Conservation (phyloP, 495 filamentous ascomycete species). For the Annulohypoxylon moriforme region DNA sequence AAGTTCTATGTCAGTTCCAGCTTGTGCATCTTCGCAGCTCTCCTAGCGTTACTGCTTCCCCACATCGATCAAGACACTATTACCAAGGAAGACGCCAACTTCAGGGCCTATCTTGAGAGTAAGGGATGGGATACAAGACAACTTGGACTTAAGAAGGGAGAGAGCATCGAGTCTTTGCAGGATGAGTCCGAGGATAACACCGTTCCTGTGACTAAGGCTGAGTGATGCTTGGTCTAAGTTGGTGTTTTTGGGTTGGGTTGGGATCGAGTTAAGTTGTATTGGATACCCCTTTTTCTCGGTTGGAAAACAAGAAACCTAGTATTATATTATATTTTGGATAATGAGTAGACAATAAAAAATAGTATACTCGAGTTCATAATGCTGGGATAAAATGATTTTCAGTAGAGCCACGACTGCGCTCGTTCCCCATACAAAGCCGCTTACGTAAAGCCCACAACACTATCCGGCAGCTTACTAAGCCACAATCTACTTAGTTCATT, state of each 20-base stretch:
- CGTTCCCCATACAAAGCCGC: not conserved
- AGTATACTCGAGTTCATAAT: not conserved
- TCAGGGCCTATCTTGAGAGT: conserved; percentile 72
- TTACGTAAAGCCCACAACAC: too few species aligned
- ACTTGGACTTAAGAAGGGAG: conserved; percentile 66
- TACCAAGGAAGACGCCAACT: conserved; percentile 72
- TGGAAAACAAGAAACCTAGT: not conserved
- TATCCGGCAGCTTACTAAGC: too few species aligned
- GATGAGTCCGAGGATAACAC: conserved; percentile 26
- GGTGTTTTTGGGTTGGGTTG: not conserved
- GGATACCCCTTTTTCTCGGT: conserved; percentile 19
- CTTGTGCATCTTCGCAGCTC: conserved; percentile 72
- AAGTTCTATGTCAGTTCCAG: conserved; percentile 81
- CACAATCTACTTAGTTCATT: too few species aligned
- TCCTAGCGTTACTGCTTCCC: conserved; percentile 69
- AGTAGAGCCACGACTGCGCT: not conserved
- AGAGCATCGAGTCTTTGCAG: conserved; percentile 42
- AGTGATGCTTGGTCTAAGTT: not conserved
- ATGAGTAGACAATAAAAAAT: conserved; percentile 9
- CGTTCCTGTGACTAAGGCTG: conserved; percentile 17
- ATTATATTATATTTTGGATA: conserved; percentile 7
- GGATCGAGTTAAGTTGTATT: conserved; percentile 1
- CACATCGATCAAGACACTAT: conserved; percentile 81
- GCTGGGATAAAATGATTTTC: not conserved
- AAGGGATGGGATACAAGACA: conserved; percentile 77